Conservation (phyloP, 202 grass and related monocot genomes). For the Carex sylvatica region DNA sequence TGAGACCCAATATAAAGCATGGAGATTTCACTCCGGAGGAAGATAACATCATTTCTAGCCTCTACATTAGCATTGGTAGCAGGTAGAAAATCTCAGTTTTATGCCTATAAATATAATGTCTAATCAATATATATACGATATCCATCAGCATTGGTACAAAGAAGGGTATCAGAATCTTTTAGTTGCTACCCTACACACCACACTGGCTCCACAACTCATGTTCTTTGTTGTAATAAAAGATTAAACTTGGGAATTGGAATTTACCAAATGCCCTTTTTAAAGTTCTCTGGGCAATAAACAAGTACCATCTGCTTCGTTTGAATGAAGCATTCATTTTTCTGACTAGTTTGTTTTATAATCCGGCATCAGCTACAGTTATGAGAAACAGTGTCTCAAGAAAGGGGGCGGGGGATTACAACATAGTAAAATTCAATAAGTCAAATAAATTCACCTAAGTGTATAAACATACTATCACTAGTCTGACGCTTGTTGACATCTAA, state of each 20-base stretch:
- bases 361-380: neutral
- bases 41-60: conserved; percentile 80
- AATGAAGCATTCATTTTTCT: neutral
- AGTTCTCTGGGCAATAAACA: neutral
- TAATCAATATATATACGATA: conserved; percentile 5
- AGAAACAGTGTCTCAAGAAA: too few relatives aligned
- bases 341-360: neutral
- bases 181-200: neutral
- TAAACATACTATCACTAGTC: neutral
- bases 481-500: neutral
- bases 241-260: neutral
- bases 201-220: neutral
- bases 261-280: neutral
- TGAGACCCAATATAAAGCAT: conserved; percentile 92
- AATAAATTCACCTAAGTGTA: neutral
- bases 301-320: neutral
- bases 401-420: too few relatives aligned
- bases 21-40: conserved; percentile 86
- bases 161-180: neutral
- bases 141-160: neutral
- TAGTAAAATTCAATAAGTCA: too few relatives aligned
- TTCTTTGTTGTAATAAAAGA: neutral
- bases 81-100: conserved; percentile 37
- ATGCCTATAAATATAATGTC: neutral
- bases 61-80: conserved; percentile 97